phyloP scores from a whole-genome alignment of 306 rosid genomes.

The Mimosa bimucronata region DNA sequence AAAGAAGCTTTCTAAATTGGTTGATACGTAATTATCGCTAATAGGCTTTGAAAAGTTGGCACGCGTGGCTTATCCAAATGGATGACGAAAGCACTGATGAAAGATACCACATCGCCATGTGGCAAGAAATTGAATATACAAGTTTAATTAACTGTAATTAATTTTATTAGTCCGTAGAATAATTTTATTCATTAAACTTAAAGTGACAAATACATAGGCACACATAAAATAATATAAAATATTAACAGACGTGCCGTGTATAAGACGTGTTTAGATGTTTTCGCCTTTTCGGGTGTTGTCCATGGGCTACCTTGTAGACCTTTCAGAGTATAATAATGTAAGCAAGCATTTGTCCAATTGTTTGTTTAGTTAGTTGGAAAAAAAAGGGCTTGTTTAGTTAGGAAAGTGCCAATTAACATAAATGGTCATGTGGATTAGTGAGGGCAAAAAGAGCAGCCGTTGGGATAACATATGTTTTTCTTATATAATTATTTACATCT shows the following conservation, averaged over 20 bases:
- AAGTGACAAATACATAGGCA: neutral
- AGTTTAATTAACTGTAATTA: neutral
- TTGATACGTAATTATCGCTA: neutral
- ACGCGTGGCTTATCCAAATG: slow-evolving; percentile 52
- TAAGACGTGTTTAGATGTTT: slow-evolving; percentile 36
- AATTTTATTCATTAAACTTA: too few relatives aligned
- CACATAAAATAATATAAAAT: too few relatives aligned
- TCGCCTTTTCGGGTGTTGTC: slow-evolving; percentile 22
- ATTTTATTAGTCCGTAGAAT: neutral
- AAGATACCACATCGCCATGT: slow-evolving; percentile 32
- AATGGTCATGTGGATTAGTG: too few relatives aligned
- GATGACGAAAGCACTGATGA: slow-evolving; percentile 39
- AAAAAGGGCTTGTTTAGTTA: too few relatives aligned
- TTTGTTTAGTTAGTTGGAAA: too few relatives aligned
- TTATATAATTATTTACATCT: too few relatives aligned
- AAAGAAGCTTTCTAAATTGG: neutral
- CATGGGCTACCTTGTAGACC: too few relatives aligned
- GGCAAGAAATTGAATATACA: slow-evolving; percentile 21
- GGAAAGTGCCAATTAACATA: too few relatives aligned
- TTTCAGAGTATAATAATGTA: too few relatives aligned
- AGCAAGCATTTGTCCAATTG: too few relatives aligned
- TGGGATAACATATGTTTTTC: too few relatives aligned
- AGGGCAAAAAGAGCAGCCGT: too few relatives aligned
- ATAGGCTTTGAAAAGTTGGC: slow-evolving; percentile 14
- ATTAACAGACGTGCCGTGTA: neutral